Base-by-base conservation (phyloP, 2,329 filamentous ascomycete species). In the Cytospora chrysosperma region DNA sequence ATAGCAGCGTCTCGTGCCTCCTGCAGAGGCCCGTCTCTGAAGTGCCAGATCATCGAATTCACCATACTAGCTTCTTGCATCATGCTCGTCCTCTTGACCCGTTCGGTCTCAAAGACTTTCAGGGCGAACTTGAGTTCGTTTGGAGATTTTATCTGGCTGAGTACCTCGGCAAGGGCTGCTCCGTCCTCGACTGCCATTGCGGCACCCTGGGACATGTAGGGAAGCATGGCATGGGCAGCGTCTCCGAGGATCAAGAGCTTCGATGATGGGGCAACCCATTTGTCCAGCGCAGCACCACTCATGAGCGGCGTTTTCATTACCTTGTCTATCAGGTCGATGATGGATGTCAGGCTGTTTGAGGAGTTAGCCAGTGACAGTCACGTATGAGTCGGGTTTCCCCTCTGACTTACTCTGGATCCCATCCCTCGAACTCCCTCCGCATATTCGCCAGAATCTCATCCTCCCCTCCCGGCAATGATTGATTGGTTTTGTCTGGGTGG, bases 21-120 rank as follows among this genome's bases (percentile, higher is more conserved):
- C 68, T 81, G 79, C 50, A 73, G 65, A 0, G 76, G 74, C 0
- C 79, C 79, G 64, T 81, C 78, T 0, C 72, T 62, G 50, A 81
- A 78, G 37, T 82, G 80, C 79, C 79, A 82, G 3, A 83, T 67
- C 26, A 76, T 72, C 1, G 76, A 77, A 64, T 84, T 83, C 7
- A 81, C 71, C 17, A 75, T 71, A 67, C 76, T 80, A 12, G 75
- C 80, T 64, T 76, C 74, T 67, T 79, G 79, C 77, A 78, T 80
- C 65, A 72, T 71, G 4, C 72, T 69, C 1, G 72, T 70, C 0
- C 77, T 70, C 24, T 70, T 57, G 52, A 72, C 74, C 8, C 75
- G 72, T 19, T 77, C 75, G 12, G 68, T 56, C 53, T 79, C 74
- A 55, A 77, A 82, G 2, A 78, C 63, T 0, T 62, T 15, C 4